These are phyloP conservation scores for Boletus edulis DNA, from an alignment of 768 basidiomycete species.

Conservation along the genomic window DNA sequence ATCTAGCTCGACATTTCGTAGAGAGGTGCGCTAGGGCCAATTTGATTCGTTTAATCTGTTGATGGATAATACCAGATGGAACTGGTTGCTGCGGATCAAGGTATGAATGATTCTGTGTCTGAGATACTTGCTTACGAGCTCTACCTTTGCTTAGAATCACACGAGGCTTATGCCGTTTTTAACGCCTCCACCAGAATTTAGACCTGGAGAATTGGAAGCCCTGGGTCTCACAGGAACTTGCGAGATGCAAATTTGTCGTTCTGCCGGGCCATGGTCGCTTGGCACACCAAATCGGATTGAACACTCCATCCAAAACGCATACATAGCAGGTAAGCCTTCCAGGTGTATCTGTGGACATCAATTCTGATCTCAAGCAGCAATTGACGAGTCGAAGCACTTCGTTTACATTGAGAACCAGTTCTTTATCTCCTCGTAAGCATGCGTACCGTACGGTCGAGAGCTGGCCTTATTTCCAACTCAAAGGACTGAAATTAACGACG, in stretches of 20 bases:
- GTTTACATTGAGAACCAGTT: conserved; percentile 98
- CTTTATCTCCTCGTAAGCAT: conserved; percentile 79
- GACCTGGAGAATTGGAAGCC: conserved; percentile 68
- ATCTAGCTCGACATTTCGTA: conserved; percentile 91
- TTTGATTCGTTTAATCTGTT: neutral
- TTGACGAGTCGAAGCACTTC: conserved; percentile 92
- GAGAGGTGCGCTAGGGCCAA: conserved; percentile 56
- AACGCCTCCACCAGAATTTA: conserved; percentile 91
- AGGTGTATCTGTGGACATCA: neutral
- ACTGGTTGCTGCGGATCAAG: conserved; percentile 90
- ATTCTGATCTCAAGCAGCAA: conserved; percentile 49
- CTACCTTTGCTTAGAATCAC: conserved; percentile 63
- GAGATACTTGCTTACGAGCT: neutral
- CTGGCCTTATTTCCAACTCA: neutral
- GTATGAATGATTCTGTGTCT: conserved; percentile 37
- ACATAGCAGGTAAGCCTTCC: conserved; percentile 66
- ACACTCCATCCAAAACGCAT: conserved; percentile 93
- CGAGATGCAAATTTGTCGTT: conserved; percentile 95
- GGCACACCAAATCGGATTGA: conserved; percentile 85
- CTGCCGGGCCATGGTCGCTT: conserved; percentile 94
- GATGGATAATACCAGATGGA: conserved; percentile 63
- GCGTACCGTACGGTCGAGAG: neutral
- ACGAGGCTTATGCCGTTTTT: conserved; percentile 90
- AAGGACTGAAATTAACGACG: conserved; percentile 82
- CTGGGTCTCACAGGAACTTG: conserved; percentile 92